These are phyloP conservation scores for Tulasnella sp. DNA, from an alignment of 768 basidiomycete genomes.

Conservation along the genomic window DNA sequence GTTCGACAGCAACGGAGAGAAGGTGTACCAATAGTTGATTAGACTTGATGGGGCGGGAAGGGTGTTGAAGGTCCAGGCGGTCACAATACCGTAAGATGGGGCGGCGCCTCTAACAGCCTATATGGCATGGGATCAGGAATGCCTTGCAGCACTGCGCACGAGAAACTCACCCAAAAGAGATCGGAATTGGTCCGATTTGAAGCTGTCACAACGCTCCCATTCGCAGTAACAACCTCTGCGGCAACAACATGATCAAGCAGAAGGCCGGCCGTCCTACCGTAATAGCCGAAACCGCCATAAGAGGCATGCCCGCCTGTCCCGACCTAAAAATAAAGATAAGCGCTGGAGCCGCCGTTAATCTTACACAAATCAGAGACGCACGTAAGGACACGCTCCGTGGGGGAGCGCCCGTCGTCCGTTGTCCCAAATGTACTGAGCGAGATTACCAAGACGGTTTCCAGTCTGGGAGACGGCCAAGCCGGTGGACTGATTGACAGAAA, in stretches of 20 bases:
- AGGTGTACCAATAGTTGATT: conserved; percentile 22
- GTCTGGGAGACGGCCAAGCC: conserved; percentile 22
- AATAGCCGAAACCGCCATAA: conserved; percentile 25
- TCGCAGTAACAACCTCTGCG: conserved; percentile 27
- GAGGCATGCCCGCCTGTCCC: conserved; percentile 26
- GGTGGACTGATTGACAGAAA: conserved; percentile 24
- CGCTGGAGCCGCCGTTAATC: conserved; percentile 18
- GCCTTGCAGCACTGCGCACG: background rate
- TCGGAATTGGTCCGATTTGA: conserved; percentile 37
- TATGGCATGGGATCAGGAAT: background rate
- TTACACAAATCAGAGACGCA: background rate
- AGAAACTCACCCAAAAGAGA: conserved; percentile 40
- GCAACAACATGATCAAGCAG: conserved; percentile 40
- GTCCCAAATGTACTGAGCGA: conserved; percentile 37
- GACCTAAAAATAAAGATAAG: conserved; percentile 22
- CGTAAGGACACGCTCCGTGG: conserved; percentile 30
- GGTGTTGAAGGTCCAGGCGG: conserved; percentile 28
- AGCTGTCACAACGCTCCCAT: conserved; percentile 28
- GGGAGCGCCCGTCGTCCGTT: conserved; percentile 40
- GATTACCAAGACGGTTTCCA: conserved; percentile 37
- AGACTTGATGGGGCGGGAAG: conserved; percentile 25
- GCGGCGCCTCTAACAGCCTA: conserved; percentile 14
- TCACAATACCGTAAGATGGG: conserved; percentile 25
- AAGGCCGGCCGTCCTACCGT: conserved; percentile 36
- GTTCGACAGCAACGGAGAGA: conserved; percentile 16